A percentile compares a stretch with the other conserved stretches of the same genome.
Conservation (phyloP, 2,329 filamentous ascomycete genomes). For the Talaromyces amestolkiae region DNA sequence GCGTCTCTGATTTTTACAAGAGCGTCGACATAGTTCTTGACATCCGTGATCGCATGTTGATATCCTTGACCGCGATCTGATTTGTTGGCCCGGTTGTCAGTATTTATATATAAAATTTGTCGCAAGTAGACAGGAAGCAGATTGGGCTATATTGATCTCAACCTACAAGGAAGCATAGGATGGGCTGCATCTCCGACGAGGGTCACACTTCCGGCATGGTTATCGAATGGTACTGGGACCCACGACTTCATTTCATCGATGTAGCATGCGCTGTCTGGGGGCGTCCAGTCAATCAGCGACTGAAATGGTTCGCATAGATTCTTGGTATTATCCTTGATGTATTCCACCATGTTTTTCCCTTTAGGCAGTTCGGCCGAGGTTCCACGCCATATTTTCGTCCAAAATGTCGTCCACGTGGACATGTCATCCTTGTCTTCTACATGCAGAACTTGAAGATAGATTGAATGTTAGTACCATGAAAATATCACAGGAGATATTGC, state of each 20-base stretch:
- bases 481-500: neutral
- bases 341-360: neutral
- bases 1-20: neutral
- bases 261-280: slow-evolving; percentile 11
- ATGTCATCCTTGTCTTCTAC: slow-evolving; percentile 15
- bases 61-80: slow-evolving; percentile 14
- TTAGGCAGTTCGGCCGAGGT: slow-evolving; percentile 1
- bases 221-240: slow-evolving; percentile 13
- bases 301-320: slow-evolving; percentile 16
- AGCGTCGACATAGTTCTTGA: slow-evolving; percentile 13
- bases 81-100: neutral
- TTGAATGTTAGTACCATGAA: neutral
- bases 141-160: neutral
- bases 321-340: slow-evolving; percentile 12
- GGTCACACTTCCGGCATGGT: slow-evolving; percentile 13
- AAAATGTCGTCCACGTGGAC: slow-evolving; percentile 15
- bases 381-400: slow-evolving; percentile 16
- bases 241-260: slow-evolving; percentile 18
- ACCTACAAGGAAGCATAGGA: slow-evolving; percentile 17
- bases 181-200: slow-evolving; percentile 16
- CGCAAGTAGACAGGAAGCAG: neutral
- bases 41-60: slow-evolving; percentile 16
- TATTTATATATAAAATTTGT: neutral
- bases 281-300: slow-evolving; percentile 10
- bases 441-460: slow-evolving; percentile 3